Conservation (phyloP, 768 basidiomycete genomes). For the Tephrocybe sp. region DNA sequence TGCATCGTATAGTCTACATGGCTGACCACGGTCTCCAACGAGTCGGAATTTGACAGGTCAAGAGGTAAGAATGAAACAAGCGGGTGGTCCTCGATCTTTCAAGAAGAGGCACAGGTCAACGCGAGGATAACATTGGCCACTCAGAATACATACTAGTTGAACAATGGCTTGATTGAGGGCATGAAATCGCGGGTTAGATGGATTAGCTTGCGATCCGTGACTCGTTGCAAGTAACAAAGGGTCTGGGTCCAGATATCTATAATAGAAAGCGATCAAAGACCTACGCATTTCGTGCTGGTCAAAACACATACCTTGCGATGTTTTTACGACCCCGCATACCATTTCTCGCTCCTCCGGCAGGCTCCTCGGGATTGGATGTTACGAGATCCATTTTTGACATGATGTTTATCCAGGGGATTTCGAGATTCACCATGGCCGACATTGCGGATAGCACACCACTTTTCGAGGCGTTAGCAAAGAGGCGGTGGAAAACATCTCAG, state of each 20-base stretch:
- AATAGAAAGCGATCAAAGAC: not conserved
- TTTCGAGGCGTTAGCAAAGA: slow-evolving; percentile 7
- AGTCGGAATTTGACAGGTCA: slow-evolving; percentile 87
- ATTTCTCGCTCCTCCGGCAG: slow-evolving; percentile 62
- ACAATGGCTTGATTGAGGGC: slow-evolving; percentile 94
- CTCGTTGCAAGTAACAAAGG: slow-evolving; percentile 77
- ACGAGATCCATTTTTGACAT: slow-evolving; percentile 99
- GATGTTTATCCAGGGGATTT: slow-evolving; percentile 95
- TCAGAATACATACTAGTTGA: slow-evolving; percentile 65
- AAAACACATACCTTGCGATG: slow-evolving; percentile 67
- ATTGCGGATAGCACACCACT: slow-evolving; percentile 96
- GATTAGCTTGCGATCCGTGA: slow-evolving; percentile 55
- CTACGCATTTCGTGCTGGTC: not conserved
- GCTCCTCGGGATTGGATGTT: slow-evolving; percentile 60
- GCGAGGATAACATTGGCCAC: slow-evolving; percentile 4
- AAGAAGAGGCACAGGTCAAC: too few species aligned
- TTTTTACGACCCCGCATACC: slow-evolving; percentile 74
- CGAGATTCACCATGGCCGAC: slow-evolving; percentile 98
- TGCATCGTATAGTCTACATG: slow-evolving; percentile 99
- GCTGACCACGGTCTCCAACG: slow-evolving; percentile 86
- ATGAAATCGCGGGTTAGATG: slow-evolving; percentile 81
- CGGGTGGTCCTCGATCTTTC: slow-evolving; percentile 99
- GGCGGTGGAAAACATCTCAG: slow-evolving; percentile 1
- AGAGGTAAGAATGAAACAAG: slow-evolving; percentile 96
- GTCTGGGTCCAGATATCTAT: slow-evolving; percentile 92